A percentile compares a stretch with the other conserved stretches of the same genome.
Evolutionary conservation across 495 filamentous ascomycete genomes (phyloP).

Genomic region (Trichoderma orchidacearum): DNA sequence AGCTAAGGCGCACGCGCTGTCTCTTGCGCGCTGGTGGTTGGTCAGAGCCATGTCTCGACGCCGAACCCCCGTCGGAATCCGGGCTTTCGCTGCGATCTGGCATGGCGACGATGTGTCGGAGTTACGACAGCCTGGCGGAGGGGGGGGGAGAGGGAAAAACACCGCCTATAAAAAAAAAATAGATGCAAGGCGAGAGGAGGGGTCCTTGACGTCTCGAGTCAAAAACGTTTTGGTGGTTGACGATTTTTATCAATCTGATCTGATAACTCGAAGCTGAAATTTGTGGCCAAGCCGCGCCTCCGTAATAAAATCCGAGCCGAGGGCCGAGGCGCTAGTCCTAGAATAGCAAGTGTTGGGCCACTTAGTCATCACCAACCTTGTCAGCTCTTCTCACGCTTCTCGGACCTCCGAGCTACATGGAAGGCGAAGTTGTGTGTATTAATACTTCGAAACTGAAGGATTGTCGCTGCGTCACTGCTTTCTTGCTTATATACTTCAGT

Average conservation of each 20-base stretch:
- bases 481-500: no score
- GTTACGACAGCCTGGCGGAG: neutral
- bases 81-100: conserved; percentile 1
- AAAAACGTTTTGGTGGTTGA: neutral
- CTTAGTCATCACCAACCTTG: neutral
- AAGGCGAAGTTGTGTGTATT: neutral
- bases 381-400: neutral
- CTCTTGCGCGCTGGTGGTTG: conserved; percentile 27
- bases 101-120: neutral
- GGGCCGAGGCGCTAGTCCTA: neutral
- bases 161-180: neutral
- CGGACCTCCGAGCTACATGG: neutral
- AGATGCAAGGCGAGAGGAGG: neutral
- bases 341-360: neutral
- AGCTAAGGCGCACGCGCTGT: conserved; percentile 33
- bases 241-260: conserved; percentile 3
- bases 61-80: conserved; percentile 1
- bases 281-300: neutral
- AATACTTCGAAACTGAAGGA: no score
- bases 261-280: neutral
- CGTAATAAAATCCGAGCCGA: neutral
- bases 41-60: neutral
- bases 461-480: no score
- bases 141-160: no score
- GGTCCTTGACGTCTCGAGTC: neutral